Percentiles rank a stretch among this genome's conserved stretches.
Evolutionary conservation across 2,329 filamentous ascomycete genomes (phyloP).

Genomic region (Fusarium xylarioides): DNA sequence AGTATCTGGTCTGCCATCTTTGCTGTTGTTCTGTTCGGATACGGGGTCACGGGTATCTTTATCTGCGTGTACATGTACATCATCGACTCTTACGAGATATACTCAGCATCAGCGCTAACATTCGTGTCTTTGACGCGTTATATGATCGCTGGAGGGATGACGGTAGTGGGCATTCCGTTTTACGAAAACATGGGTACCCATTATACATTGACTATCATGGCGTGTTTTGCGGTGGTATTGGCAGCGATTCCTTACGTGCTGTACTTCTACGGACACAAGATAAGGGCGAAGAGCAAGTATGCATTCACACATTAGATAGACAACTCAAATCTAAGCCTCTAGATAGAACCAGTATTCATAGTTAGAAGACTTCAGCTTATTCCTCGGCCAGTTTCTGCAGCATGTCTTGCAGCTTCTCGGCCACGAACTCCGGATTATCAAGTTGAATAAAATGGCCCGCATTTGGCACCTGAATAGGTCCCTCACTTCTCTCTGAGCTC

Average conservation of each 20-base stretch:
- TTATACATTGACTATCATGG: slow-evolving; percentile 47
- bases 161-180: slow-evolving; percentile 47
- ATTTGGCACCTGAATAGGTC: slow-evolving; percentile 23
- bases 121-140: slow-evolving; percentile 47
- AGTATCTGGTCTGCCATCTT: slow-evolving; percentile 57
- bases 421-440: slow-evolving; percentile 60
- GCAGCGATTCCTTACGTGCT: slow-evolving; percentile 45
- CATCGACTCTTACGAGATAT: slow-evolving; percentile 48
- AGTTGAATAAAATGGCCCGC: slow-evolving; percentile 54
- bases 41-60: slow-evolving; percentile 47
- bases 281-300: slow-evolving; percentile 37
- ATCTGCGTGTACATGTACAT: slow-evolving; percentile 50
- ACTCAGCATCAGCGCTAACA: slow-evolving; percentile 46
- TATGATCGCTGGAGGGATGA: slow-evolving; percentile 46
- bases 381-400: slow-evolving; percentile 1
- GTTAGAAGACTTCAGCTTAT: neutral
- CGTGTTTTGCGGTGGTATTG: slow-evolving; percentile 41
- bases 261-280: slow-evolving; percentile 36
- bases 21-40: slow-evolving; percentile 55
- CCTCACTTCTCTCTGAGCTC: slow-evolving; percentile 48
- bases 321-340: neutral
- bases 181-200: slow-evolving; percentile 47
- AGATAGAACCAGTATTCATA: neutral
- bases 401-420: slow-evolving; percentile 18
- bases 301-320: slow-evolving; percentile 1